phyloP scores from a whole-genome alignment of 306 rosid species.

The Vachellia collinsii region DNA sequence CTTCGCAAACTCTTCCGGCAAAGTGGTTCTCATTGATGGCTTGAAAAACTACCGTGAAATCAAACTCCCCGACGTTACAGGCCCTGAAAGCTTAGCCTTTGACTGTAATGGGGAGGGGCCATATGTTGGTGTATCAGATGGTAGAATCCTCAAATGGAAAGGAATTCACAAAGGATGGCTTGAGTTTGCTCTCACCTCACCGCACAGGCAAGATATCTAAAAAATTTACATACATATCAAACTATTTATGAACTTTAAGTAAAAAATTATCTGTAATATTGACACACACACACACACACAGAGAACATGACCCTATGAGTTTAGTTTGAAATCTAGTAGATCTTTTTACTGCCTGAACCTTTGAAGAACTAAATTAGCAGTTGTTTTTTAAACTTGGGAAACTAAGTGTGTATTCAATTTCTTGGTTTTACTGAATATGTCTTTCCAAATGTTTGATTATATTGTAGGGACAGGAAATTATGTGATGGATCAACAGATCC shows the following conservation, averaged over 20 bases:
- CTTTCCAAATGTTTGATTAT: neutral
- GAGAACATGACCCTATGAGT: neutral
- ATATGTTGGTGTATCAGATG: neutral
- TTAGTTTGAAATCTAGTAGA: neutral
- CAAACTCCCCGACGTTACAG: neutral
- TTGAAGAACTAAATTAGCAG: neutral
- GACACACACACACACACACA: neutral
- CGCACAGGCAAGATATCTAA: neutral
- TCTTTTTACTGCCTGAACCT: neutral
- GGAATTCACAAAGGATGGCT: neutral
- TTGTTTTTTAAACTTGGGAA: too few relatives aligned
- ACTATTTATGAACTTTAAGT: neutral
- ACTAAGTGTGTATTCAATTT: neutral
- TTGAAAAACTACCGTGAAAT: neutral
- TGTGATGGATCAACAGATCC: slow-evolving; percentile 52
- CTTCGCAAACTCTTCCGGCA: neutral
- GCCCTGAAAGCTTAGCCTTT: slow-evolving; percentile 11
- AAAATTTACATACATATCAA: neutral
- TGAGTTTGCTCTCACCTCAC: slow-evolving; percentile 11
- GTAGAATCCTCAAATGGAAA: slow-evolving; percentile 8
- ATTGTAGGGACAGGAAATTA: slow-evolving; percentile 40
- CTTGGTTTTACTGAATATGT: neutral
- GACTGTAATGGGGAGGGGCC: slow-evolving; percentile 18
- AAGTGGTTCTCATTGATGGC: neutral
- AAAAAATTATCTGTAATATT: neutral